Base-by-base conservation (phyloP, 345 rosid genomes). In the Citrus inodora region DNA sequence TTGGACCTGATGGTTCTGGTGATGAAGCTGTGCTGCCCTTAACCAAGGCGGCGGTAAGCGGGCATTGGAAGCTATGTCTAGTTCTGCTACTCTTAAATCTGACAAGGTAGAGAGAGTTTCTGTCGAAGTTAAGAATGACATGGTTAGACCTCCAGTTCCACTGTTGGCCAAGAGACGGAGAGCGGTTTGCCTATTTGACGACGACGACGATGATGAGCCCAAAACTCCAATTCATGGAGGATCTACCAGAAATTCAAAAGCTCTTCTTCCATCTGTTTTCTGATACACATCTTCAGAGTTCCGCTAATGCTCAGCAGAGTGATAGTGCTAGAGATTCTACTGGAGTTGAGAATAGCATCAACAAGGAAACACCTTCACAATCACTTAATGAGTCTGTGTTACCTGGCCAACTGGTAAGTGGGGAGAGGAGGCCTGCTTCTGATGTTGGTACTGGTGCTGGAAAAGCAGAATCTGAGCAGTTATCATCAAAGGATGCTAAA, bases 141-240 rank as follows among this genome's bases (percentile, higher is more conserved):
- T 76, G 77, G 77, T 78, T 64, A 91, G 73, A 81, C 84, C 64
- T 83, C 74, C 83, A 16, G 77, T 62, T 83, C 78, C 80, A 75
- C 94, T 80, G 78, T 73, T 81, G 68, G 89, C 82, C 21, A 92
- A 87, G 87, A 91, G 89, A 78, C 88, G 96, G 67, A 90, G 97
- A 86, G 91, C 87, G 42, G 94, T 92, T 83, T 81, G 93, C 85
- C 86, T 93, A 38, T 85, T 68, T 60, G 95, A 88, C 53, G 95
- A 87, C 28, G 93, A 89, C 27, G 90, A 85, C 55, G 92, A 89
- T 71, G 93, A 89, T 40, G 90, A 85, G 71, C 92, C 92, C 21
- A 92, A 91, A 87, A 95, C 98, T 87, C 98, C 99, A 56, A 86
- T 93, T 83, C 92, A 92, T 79, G 92, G 90, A 77, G 90, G 84